A percentile compares a stretch with the other conserved stretches of the same genome.
Evolutionary conservation across 2,329 filamentous ascomycete genomes (phyloP).

Genomic region (Curvularia lunata): DNA sequence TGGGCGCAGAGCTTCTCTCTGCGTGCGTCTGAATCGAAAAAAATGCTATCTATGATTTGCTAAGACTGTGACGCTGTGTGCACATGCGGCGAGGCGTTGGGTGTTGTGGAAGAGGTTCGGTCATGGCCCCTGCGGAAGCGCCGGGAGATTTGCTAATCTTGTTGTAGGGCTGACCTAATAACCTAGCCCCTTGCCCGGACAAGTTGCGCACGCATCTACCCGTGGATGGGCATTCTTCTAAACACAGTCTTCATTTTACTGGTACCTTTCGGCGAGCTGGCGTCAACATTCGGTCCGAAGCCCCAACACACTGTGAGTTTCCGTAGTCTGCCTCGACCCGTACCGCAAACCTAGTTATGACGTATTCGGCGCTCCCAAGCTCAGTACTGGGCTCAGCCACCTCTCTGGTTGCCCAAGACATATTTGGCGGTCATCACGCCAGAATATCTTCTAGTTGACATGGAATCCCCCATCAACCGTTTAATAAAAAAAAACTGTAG

Average conservation of each 20-base stretch:
- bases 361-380: not conserved
- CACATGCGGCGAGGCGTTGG: conserved; percentile 3
- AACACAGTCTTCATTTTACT: not conserved
- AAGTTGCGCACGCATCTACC: conserved; percentile 10
- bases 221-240: not conserved
- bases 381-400: not conserved
- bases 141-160: conserved; percentile 33
- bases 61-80: conserved; percentile 20
- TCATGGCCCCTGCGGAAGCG: conserved; percentile 22
- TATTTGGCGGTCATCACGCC: no score
- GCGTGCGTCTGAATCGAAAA: conserved; percentile 3
- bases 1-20: conserved; percentile 8
- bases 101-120: conserved; percentile 16
- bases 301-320: not conserved
- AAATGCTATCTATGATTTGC: conserved; percentile 25
- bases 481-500: not conserved
- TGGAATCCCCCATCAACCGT: not conserved
- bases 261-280: not conserved
- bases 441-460: not conserved
- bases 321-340: not conserved
- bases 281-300: conserved; percentile 1
- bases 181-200: conserved; percentile 13
- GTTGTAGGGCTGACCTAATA: conserved; percentile 28
- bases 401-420: not conserved
- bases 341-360: not conserved